A percentile compares a stretch with the other conserved stretches of the same genome.
Conservation (phyloP, 2,329 filamentous ascomycete species). For the Paraconiothyrium brasiliense region DNA sequence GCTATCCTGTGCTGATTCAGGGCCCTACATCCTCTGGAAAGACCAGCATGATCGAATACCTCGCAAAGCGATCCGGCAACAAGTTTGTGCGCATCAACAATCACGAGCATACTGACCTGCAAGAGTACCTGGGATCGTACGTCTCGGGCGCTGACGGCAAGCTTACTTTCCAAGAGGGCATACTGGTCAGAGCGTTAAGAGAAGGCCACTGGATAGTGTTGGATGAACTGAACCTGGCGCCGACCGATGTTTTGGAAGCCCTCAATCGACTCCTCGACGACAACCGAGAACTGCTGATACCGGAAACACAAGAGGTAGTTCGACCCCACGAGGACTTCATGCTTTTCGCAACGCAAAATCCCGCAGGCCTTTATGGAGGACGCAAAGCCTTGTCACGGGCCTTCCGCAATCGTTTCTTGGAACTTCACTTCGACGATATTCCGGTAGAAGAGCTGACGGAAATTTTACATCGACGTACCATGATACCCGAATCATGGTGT, state of each 20-base stretch:
- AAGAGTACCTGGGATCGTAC: constrained; percentile 97
- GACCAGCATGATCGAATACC: constrained; percentile 98
- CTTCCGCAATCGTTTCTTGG: constrained; percentile 95
- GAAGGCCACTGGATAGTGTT: constrained; percentile 98
- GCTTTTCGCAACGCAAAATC: constrained; percentile 98
- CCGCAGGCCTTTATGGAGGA: constrained; percentile 92
- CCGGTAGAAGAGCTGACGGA: constrained; percentile 92
- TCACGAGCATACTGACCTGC: constrained; percentile 96
- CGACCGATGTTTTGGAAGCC: constrained; percentile 95
- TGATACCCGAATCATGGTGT: constrained; percentile 91
- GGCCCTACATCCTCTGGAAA: constrained; percentile 97
- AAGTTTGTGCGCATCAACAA: constrained; percentile 99
- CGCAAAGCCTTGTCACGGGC: constrained; percentile 92
- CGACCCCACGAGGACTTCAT: constrained; percentile 95
- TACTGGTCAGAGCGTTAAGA: constrained; percentile 89
- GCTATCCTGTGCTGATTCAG: constrained; percentile 94
- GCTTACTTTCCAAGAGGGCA: constrained; percentile 89
- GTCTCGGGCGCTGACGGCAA: constrained; percentile 85
- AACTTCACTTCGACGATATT: constrained; percentile 98
- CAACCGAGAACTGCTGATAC: constrained; percentile 93
- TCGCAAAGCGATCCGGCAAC: constrained; percentile 96
- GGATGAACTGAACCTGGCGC: constrained; percentile 95
- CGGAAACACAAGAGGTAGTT: constrained; percentile 94
- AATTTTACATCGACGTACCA: constrained; percentile 87
- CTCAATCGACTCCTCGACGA: constrained; percentile 95